Percentiles rank a stretch among this genome's conserved stretches.
Evolutionary conservation across 2,329 filamentous ascomycete genomes (phyloP).

Genomic region (Magnaporthiopsis poae): DNA sequence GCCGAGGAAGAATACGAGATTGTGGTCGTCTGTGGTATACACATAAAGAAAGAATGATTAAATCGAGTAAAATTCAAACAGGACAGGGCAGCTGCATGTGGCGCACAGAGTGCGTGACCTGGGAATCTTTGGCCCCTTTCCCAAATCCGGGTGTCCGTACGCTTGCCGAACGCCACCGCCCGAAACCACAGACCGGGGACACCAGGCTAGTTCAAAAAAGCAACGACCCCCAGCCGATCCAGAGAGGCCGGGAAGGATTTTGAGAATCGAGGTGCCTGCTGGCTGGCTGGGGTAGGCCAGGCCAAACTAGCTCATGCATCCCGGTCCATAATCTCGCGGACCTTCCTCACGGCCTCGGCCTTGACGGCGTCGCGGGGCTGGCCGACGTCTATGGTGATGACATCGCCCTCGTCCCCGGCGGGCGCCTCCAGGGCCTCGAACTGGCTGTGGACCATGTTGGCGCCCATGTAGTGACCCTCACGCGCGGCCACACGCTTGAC

Average conservation of each 20-base stretch:
- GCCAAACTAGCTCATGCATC: slow-evolving; percentile 13
- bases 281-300: too few relatives aligned
- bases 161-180: neutral
- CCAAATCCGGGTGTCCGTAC: neutral
- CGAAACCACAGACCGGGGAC: slow-evolving; percentile 13
- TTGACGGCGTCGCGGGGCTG: slow-evolving; percentile 49
- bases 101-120: neutral
- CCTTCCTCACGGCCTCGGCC: slow-evolving; percentile 46
- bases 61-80: neutral
- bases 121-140: neutral
- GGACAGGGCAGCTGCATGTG: neutral
- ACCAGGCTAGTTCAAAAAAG: too few relatives aligned
- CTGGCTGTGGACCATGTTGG: slow-evolving; percentile 88
- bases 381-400: slow-evolving; percentile 61
- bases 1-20: too few relatives aligned
- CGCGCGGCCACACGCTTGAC: slow-evolving; percentile 64
- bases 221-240: too few relatives aligned
- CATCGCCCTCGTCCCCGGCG: slow-evolving; percentile 57
- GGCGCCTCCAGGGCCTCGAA: slow-evolving; percentile 82
- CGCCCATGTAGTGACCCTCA: slow-evolving; percentile 88
- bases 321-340: slow-evolving; percentile 44
- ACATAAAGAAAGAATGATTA: neutral
- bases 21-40: neutral
- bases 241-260: too few relatives aligned
- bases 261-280: too few relatives aligned